Evolutionary conservation across 2,329 filamentous ascomycete genomes (phyloP).

Genomic region (Polytolypa hystricis): DNA sequence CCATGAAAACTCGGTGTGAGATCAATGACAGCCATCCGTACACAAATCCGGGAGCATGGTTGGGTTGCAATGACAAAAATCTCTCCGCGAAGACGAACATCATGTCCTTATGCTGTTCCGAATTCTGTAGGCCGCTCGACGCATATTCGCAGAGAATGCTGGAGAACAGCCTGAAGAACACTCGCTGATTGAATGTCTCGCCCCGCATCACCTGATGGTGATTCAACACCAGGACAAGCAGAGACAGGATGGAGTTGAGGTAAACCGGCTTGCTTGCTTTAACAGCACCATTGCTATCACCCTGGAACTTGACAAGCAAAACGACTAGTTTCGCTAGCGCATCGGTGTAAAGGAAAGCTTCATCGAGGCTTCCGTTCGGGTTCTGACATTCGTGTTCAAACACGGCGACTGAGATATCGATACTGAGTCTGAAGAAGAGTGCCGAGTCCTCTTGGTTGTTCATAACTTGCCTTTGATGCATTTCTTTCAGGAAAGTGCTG

Average conservation of each 20-base stretch:
- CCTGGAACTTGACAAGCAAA: slow-evolving; percentile 61
- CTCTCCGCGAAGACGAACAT: slow-evolving; percentile 60
- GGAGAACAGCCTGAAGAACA: slow-evolving; percentile 86
- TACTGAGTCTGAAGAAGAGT: slow-evolving; percentile 66
- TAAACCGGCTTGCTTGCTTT: slow-evolving; percentile 57
- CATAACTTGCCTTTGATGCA: slow-evolving; percentile 64
- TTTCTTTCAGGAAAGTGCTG: slow-evolving; percentile 69
- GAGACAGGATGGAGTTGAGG: slow-evolving; percentile 63
- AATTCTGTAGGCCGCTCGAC: slow-evolving; percentile 45
- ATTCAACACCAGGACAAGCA: slow-evolving; percentile 72
- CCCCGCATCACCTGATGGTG: slow-evolving; percentile 72
- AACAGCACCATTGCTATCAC: slow-evolving; percentile 47
- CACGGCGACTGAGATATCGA: slow-evolving; percentile 66
- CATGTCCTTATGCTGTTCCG: slow-evolving; percentile 55
- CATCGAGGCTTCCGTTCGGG: slow-evolving; percentile 49
- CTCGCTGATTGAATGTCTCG: slow-evolving; percentile 73
- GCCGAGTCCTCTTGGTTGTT: slow-evolving; percentile 64
- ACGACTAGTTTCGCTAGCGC: slow-evolving; percentile 71
- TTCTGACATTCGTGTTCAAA: slow-evolving; percentile 61
- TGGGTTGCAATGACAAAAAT: slow-evolving; percentile 63
- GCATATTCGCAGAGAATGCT: slow-evolving; percentile 68
- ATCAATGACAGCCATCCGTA: slow-evolving; percentile 78
- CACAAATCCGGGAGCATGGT: slow-evolving; percentile 67
- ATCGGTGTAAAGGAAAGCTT: slow-evolving; percentile 58
- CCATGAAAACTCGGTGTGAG: slow-evolving; percentile 75